phyloP scores from a whole-genome alignment of 208 protist species.

The Blastocrithidia nonstop region DNA sequence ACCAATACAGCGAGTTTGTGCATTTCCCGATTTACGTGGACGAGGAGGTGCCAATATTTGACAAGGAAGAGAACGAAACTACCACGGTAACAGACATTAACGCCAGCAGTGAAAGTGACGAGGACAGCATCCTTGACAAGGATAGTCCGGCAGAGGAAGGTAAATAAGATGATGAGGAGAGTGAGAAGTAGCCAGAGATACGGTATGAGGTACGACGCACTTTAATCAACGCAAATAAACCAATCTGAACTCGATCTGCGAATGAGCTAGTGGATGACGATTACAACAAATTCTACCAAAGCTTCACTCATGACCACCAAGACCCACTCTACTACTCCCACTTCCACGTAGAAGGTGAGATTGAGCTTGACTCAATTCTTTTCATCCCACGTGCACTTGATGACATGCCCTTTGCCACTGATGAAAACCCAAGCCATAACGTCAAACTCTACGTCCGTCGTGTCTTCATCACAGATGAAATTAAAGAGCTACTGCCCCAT shows the following conservation, averaged over 20 bases:
- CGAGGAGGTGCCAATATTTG: constrained; percentile 33
- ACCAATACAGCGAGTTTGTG: constrained; percentile 99
- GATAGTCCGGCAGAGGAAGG: constrained; percentile 4
- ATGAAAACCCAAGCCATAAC: constrained; percentile 37
- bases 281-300: constrained; percentile 99
- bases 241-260: constrained; percentile 95
- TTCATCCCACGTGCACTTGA: constrained; percentile 92
- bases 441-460: constrained; percentile 95
- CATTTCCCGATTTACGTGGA: constrained; percentile 98
- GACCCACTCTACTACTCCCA: constrained; percentile 93
- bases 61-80: constrained; percentile 76
- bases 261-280: constrained; percentile 95
- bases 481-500: constrained; percentile 89
- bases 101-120: constrained; percentile 14
- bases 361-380: constrained; percentile 96
- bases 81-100: constrained; percentile 9
- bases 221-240: constrained; percentile 94
- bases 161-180: constrained; percentile 30
- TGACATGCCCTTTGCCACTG: constrained; percentile 81
- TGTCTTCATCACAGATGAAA: constrained; percentile 98
- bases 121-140: constrained; percentile 61
- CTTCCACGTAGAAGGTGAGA: constrained; percentile 95
- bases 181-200: constrained; percentile 32
- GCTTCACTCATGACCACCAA: constrained; percentile 87
- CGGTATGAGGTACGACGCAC: constrained; percentile 75